These are phyloP conservation scores for Irpex sp. DNA, from an alignment of 1,284 basidiomycete species.

Conservation along the genomic window DNA sequence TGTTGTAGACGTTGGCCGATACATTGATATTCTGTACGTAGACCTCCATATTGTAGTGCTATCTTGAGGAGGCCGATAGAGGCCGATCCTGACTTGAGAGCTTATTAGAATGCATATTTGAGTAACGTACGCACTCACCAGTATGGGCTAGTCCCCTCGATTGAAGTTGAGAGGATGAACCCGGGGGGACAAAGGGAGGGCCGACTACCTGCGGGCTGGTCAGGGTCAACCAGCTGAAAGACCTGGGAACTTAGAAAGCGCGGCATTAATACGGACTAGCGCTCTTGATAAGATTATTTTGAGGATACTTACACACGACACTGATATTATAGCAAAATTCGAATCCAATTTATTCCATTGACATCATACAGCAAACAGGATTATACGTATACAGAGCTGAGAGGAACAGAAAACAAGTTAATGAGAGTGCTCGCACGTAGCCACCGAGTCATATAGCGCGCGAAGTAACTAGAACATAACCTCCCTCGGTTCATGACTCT, in stretches of 20 bases:
- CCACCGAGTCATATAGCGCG: not conserved
- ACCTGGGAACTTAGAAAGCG: too few species aligned
- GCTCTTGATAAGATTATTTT: too few species aligned
- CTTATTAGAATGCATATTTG: not conserved
- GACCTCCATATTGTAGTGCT: slow-evolving; percentile 2
- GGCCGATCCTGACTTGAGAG: not conserved
- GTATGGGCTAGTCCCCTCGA: not conserved
- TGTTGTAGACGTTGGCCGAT: not conserved
- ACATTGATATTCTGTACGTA: not conserved
- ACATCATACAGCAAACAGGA: slow-evolving; percentile 4
- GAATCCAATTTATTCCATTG: not conserved
- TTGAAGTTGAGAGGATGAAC: not conserved
- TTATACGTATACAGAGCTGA: slow-evolving; percentile 1
- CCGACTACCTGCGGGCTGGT: not conserved
- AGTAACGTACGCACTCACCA: not conserved
- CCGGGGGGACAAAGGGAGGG: not conserved
- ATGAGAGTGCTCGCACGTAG: not conserved
- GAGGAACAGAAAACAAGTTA: not conserved
- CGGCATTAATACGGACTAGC: too few species aligned
- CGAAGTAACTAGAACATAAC: not conserved
- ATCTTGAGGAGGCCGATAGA: not conserved
- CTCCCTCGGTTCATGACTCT: slow-evolving; percentile 11
- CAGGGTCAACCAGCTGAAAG: not conserved
- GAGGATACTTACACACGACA: too few species aligned
- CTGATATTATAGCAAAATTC: too few species aligned